A percentile compares a stretch with the other conserved stretches of the same genome.
phyloP scores from a whole-genome alignment of 2,329 filamentous ascomycete species.

The Bipolaris bicolor region DNA sequence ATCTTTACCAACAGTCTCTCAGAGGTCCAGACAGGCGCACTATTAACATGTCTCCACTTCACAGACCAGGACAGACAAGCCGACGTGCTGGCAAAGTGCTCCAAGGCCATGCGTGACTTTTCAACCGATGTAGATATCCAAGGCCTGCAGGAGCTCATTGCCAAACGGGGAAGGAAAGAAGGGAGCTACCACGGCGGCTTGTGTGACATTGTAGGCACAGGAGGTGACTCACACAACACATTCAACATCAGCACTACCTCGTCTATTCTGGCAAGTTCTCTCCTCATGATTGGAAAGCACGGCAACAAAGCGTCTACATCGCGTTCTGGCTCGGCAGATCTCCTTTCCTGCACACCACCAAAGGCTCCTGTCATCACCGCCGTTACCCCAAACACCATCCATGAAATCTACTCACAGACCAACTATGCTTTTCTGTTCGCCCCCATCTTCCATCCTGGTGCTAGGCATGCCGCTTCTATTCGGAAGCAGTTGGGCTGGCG shows the following conservation, averaged over 20 bases:
- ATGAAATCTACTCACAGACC: constrained; percentile 73
- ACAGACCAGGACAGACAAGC: constrained; percentile 83
- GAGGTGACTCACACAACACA: constrained; percentile 94
- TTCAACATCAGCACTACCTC: constrained; percentile 98
- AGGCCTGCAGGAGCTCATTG: constrained; percentile 66
- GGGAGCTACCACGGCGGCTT: constrained; percentile 83
- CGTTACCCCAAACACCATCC: constrained; percentile 73
- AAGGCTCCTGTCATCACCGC: constrained; percentile 75
- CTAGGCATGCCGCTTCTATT: constrained; percentile 85
- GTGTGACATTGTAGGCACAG: constrained; percentile 95
- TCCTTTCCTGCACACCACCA: constrained; percentile 77
- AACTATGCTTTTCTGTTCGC: constrained; percentile 98
- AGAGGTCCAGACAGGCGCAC: constrained; percentile 83
- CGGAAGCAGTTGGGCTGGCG: constrained; percentile 89
- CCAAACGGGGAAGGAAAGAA: constrained; percentile 65
- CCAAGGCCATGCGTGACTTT: constrained; percentile 80
- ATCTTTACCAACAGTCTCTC: constrained; percentile 91
- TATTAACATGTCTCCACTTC: constrained; percentile 91
- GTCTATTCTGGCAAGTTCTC: constrained; percentile 85
- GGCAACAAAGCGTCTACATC: constrained; percentile 95
- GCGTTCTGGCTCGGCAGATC: constrained; percentile 92
- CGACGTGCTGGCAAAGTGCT: constrained; percentile 85
- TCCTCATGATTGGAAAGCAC: constrained; percentile 90
- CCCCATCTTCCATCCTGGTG: constrained; percentile 93
- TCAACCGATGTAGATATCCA: constrained; percentile 73